Evolutionary conservation across 345 rosid species (phyloP).

Genomic region (Trapa incisa): DNA sequence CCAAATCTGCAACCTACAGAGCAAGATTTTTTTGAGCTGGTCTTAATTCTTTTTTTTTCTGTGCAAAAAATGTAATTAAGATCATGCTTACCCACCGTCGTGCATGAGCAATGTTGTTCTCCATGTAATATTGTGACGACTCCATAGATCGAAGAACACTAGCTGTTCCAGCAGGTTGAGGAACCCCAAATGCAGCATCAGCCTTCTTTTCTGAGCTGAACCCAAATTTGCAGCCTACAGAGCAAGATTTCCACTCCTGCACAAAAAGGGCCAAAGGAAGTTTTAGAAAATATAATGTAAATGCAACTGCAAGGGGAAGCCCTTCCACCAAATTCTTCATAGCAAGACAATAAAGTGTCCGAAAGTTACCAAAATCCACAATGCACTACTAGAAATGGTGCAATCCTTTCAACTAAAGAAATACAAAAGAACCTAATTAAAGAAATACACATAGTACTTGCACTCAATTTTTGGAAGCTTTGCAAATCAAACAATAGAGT

Average conservation of each 20-base stretch:
- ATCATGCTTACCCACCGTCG: no score
- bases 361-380: background rate
- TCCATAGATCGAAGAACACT: no score
- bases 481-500: background rate
- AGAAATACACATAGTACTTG: background rate
- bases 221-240: no score
- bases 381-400: background rate
- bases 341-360: background rate
- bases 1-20: no score
- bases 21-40: no score
- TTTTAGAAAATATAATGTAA: background rate
- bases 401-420: background rate
- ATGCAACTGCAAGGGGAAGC: background rate
- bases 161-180: no score
- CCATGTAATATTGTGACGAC: no score
- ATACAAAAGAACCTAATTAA: background rate
- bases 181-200: no score
- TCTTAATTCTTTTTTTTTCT: no score
- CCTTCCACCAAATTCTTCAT: background rate
- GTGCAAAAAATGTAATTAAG: no score
- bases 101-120: no score
- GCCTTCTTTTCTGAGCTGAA: no score
- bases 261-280: background rate
- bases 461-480: background rate
- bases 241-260: constrained; percentile 6